A percentile compares a stretch with the other conserved stretches of the same genome.
phyloP scores from a whole-genome alignment of 495 filamentous ascomycete genomes.

The Trichoderma virens region DNA sequence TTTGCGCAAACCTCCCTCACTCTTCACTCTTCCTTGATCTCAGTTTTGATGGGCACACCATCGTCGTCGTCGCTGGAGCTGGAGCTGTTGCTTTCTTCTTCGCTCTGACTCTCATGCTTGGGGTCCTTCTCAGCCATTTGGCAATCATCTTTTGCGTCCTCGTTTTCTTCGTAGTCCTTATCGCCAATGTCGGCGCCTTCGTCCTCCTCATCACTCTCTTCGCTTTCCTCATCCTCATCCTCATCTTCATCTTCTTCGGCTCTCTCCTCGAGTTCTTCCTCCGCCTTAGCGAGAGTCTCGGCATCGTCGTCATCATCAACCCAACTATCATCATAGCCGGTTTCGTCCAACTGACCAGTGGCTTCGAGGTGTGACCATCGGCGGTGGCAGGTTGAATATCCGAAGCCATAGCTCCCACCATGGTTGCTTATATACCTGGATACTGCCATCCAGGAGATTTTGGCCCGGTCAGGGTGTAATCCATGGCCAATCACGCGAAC shows the following conservation, averaged over 20 bases:
- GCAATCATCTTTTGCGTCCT: background rate
- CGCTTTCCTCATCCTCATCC: background rate
- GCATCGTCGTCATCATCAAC: background rate
- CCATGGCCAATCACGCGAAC: constrained; percentile 32
- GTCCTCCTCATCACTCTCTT: background rate
- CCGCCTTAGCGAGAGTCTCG: too few relatives aligned
- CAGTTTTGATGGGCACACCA: too few relatives aligned
- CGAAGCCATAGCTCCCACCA: constrained; percentile 79
- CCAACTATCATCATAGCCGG: background rate
- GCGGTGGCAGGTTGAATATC: constrained; percentile 65
- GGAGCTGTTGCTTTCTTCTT: too few relatives aligned
- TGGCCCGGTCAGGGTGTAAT: constrained; percentile 26
- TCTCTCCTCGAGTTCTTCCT: background rate
- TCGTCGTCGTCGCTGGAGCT: too few relatives aligned
- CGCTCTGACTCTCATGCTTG: too few relatives aligned
- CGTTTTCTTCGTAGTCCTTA: background rate
- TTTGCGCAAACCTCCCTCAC: too few relatives aligned
- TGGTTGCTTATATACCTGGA: constrained; percentile 59
- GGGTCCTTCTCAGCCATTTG: background rate
- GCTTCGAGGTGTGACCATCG: background rate
- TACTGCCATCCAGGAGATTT: constrained; percentile 78
- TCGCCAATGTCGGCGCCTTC: background rate
- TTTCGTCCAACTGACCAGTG: background rate
- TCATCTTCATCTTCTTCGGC: background rate
- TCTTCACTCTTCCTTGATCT: too few relatives aligned